Evolutionary conservation across 306 rosid species (phyloP).

Genomic region (Cucurbita maxima): DNA sequence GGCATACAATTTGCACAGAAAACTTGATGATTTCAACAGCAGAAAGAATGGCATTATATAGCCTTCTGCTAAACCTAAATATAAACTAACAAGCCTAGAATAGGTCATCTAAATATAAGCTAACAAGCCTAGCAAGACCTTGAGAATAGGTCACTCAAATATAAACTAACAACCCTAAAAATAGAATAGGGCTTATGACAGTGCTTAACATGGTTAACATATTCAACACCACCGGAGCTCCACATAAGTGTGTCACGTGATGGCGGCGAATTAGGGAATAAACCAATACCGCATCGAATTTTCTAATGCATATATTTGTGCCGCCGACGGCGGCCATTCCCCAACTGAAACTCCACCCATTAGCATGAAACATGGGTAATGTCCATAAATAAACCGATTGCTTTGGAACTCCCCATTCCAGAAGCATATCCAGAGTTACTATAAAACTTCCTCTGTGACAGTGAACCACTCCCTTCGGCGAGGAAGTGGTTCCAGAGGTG

Average conservation of each 20-base stretch:
- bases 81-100: too few species aligned
- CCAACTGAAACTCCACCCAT: constrained; percentile 71
- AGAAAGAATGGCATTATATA: too few species aligned
- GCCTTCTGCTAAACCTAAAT: too few species aligned
- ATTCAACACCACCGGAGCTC: constrained; percentile 60
- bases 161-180: too few species aligned
- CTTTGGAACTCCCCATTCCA: constrained; percentile 39
- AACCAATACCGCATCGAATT: constrained; percentile 26
- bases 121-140: too few species aligned
- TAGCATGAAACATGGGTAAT: constrained; percentile 61
- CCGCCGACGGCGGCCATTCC: constrained; percentile 61
- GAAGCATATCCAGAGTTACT: constrained; percentile 19
- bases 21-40: too few species aligned
- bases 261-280: constrained; percentile 17
- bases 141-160: too few species aligned
- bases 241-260: constrained; percentile 55
- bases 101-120: too few species aligned
- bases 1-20: too few species aligned
- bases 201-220: constrained; percentile 32
- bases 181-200: too few species aligned
- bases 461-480: constrained; percentile 62
- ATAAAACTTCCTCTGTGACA: constrained; percentile 38
- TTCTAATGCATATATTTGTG: constrained; percentile 45
- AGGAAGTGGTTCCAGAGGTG: constrained; percentile 73
- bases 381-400: constrained; percentile 62